Conservation (phyloP, 371 early-diverging fungal species). For the Amoeboaphelidium protococcarum region DNA sequence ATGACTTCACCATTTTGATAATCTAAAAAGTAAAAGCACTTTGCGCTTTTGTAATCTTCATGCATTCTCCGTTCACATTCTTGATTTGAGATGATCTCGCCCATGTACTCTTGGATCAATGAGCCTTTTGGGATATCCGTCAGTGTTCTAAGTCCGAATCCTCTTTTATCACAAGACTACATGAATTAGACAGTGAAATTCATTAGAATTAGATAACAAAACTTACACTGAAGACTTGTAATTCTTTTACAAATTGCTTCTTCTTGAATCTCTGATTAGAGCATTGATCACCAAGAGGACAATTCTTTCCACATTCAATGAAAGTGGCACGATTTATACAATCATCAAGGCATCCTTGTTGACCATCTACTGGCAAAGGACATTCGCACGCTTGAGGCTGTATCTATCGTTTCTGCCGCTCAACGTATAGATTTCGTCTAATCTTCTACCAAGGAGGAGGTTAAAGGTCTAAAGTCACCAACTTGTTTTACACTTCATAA, state of each 20-base stretch:
- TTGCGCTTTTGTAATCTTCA: conserved; percentile 28
- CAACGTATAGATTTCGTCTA: conserved; percentile 26
- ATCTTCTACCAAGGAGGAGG: neutral
- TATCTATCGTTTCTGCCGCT: conserved; percentile 27
- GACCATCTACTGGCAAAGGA: conserved; percentile 19
- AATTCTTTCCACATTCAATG: conserved; percentile 41
- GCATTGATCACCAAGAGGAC: conserved; percentile 39
- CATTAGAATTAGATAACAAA: too few species aligned
- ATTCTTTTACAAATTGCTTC: conserved; percentile 19
- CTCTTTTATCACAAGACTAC: conserved; percentile 19
- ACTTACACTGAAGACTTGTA: conserved; percentile 34
- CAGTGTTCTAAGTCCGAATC: conserved; percentile 45
- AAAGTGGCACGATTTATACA: conserved; percentile 48
- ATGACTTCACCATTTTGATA: conserved; percentile 44
- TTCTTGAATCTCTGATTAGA: conserved; percentile 43
- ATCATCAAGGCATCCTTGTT: conserved; percentile 33
- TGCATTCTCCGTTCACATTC: conserved; percentile 40
- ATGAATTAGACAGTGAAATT: too few species aligned
- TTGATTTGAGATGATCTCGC: conserved; percentile 48
- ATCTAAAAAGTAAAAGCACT: conserved; percentile 53
- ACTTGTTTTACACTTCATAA: too few species aligned
- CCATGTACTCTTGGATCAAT: conserved; percentile 59
- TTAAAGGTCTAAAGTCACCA: neutral
- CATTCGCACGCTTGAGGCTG: conserved; percentile 30
- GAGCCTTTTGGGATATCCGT: conserved; percentile 25